phyloP scores from a whole-genome alignment of 305 asterid genomes.

The Fraxinus paxiana region DNA sequence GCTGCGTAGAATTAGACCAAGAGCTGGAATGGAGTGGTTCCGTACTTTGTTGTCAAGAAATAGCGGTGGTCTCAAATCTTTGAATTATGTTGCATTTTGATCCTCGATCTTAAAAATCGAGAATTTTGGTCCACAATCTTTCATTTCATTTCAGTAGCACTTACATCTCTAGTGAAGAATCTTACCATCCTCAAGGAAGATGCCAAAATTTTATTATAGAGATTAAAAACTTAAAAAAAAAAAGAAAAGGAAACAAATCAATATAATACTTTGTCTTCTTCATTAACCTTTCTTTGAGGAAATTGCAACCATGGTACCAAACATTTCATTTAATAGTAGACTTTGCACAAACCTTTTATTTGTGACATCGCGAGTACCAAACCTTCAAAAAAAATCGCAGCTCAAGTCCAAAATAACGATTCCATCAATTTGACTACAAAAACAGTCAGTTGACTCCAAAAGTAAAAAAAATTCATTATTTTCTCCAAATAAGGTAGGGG shows the following conservation, averaged over 20 bases:
- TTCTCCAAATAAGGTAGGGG: too few relatives aligned
- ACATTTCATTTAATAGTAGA: too few relatives aligned
- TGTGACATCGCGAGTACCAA: too few relatives aligned
- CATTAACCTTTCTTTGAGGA: neutral
- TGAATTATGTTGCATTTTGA: neutral
- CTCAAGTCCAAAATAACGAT: too few relatives aligned
- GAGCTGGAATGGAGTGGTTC: neutral
- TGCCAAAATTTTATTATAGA: neutral
- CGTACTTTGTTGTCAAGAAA: neutral
- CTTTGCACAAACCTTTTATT: too few relatives aligned
- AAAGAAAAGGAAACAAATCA: neutral
- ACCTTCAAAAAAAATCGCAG: too few relatives aligned
- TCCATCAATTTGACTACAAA: too few relatives aligned
- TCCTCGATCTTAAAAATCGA: neutral
- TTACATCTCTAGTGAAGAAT: neutral
- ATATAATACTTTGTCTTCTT: neutral
- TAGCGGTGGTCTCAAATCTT: slow-evolving; percentile 15
- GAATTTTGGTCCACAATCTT: neutral
- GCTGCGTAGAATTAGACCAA: neutral
- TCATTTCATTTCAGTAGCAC: neutral
- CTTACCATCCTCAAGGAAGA: neutral
- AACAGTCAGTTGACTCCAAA: too few relatives aligned
- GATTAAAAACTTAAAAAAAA: neutral
- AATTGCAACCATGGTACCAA: too few relatives aligned
- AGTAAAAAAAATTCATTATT: too few relatives aligned